A percentile compares a stretch with the other conserved stretches of the same genome.
phyloP scores from a whole-genome alignment of 345 rosid species.

The Linum tenue region DNA sequence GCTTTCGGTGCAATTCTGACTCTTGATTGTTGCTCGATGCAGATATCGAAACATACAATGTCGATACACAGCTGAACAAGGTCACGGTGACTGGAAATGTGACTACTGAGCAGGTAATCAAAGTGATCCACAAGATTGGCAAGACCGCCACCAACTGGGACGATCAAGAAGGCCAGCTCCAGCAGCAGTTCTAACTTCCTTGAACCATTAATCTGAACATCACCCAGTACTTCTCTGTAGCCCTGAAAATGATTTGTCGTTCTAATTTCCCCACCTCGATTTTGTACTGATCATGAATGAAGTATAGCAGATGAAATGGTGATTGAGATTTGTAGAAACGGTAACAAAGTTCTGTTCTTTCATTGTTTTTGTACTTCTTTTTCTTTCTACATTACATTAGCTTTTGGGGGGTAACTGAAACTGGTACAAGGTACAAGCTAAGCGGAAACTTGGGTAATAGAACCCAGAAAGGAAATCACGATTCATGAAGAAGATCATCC shows the following conservation, averaged over 20 bases:
- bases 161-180: not conserved
- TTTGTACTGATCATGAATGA: not conserved
- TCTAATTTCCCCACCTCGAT: not conserved
- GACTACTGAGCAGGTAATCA: conserved; percentile 55
- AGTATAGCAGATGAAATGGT: not conserved
- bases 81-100: conserved; percentile 78
- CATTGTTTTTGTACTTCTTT: not conserved
- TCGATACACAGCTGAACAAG: conserved; percentile 69
- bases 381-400: not conserved
- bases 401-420: not conserved
- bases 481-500: not conserved
- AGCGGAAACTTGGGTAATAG: not conserved
- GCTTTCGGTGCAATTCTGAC: no score
- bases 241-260: no score
- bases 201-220: not conserved
- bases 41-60: conserved; percentile 74
- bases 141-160: conserved; percentile 56
- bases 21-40: not conserved
- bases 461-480: not conserved
- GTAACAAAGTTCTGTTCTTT: not conserved
- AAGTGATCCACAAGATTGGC: conserved; percentile 62
- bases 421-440: not conserved
- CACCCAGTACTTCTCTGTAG: not conserved
- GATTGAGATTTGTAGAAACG: not conserved
- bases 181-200: no score